phyloP scores from a whole-genome alignment of 176 grass and related monocot species.

The Triticum urartu region DNA sequence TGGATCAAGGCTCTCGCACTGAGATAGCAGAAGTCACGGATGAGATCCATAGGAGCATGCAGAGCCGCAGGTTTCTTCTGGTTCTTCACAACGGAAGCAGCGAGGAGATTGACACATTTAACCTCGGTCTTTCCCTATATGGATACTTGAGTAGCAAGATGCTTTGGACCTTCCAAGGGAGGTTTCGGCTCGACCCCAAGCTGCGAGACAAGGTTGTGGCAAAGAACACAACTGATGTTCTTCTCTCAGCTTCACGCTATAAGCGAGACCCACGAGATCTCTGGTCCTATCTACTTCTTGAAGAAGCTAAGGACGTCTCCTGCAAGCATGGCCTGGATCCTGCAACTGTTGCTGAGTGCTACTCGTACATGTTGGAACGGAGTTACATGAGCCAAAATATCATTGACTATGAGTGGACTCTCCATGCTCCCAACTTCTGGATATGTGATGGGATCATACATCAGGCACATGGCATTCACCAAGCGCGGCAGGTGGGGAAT shows the following conservation, averaged over 20 bases:
- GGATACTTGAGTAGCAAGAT: background rate
- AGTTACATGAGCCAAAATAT: background rate
- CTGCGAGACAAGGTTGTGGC: background rate
- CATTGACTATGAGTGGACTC: background rate
- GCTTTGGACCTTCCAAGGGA: background rate
- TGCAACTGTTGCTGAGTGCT: background rate
- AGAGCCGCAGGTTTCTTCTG: background rate
- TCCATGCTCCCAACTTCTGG: no score
- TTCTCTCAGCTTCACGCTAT: background rate
- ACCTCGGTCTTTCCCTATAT: background rate
- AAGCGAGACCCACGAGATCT: background rate
- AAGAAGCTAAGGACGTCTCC: background rate
- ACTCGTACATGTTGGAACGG: background rate
- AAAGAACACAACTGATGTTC: background rate
- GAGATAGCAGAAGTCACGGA: background rate
- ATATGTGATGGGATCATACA: slow-evolving; percentile 1
- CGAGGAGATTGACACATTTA: background rate
- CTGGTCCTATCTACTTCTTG: background rate
- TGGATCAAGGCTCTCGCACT: fast-evolving
- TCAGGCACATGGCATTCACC: background rate
- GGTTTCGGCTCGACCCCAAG: background rate
- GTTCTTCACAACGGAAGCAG: background rate
- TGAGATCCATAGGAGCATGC: background rate
- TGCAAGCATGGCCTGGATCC: background rate
- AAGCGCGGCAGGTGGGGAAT: background rate